Base-by-base conservation (phyloP, 805 yeast species). In the Lachancea sp. region DNA sequence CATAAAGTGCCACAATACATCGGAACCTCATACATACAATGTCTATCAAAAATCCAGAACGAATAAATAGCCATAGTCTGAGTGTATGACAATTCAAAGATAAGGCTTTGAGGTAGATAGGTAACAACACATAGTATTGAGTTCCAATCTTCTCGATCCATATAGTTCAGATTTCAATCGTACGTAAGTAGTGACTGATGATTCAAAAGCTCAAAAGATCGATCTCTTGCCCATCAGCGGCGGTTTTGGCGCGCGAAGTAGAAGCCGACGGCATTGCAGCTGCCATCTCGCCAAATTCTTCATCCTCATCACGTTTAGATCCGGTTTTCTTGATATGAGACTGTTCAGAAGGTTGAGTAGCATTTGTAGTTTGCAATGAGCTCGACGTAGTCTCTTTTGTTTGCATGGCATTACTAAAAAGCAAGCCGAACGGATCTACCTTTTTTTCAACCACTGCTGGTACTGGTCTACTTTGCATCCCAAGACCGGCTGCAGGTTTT, bases 1-100 rank as follows among this genome's bases (percentile, higher is more conserved):
- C n/a, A n/a, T n/a, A n/a, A n/a, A n/a, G n/a, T n/a, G n/a, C n/a
- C n/a, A n/a, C n/a, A 22, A 24, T 2, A 20, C 29, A 11, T 15
- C 13, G 9, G 2, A 21, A 16, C 2, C 30, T n/a, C 7, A 6
- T 19, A 59, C 74, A 37, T 67, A 63, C 97, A 85, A 64, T 90
- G 97, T 58, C 92, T 74, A 60, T 90, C 97, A 58, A 83, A 90
- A 41, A 90, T 76, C 84, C 88, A 85, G 56, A 89, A 83, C 8
- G 96, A 84, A 65, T 81, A 80, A 34, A 88, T 78, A 29, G 83
- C 75, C 84, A 78, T 77, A 30, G 24, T 42, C 9, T 4, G 15
- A n/a, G n/a, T n/a, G n/a, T n/a, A n/a, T n/a, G n/a, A n/a, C n/a
- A n/a, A n/a, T n/a, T n/a, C n/a, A n/a, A n/a, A n/a, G n/a, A n/a